Evolutionary conservation across 202 grass and related monocot species (phyloP).

Genomic region (Saccharum hybrid): DNA sequence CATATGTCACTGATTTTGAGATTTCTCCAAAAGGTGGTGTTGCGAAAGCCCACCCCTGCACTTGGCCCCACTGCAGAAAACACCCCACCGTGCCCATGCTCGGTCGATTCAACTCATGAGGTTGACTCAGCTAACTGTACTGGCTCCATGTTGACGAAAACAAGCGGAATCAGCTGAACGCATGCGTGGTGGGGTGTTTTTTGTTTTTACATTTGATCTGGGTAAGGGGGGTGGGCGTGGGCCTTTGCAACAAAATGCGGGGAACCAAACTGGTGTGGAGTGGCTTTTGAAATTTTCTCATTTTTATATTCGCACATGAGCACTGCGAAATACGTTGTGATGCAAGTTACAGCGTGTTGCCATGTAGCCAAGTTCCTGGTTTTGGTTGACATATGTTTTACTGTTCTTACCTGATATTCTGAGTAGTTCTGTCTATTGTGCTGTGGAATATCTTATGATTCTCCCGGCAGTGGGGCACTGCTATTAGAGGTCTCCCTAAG

Average conservation of each 20-base stretch:
- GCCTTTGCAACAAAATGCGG: background rate
- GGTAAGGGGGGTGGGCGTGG: background rate
- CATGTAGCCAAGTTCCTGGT: background rate
- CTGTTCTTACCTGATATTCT: background rate
- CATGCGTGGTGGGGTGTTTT: background rate
- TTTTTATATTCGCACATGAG: background rate
- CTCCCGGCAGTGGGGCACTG: no score
- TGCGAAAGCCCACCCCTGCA: background rate
- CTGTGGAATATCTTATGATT: background rate
- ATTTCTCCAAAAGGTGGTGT: background rate
- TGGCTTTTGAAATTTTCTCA: background rate
- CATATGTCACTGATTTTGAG: background rate
- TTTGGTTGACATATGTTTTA: conserved; percentile 4
- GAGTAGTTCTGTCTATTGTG: background rate
- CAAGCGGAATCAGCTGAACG: background rate
- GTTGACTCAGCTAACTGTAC: background rate
- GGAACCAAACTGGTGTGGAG: background rate
- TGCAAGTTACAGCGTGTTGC: background rate
- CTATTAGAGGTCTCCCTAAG: no score
- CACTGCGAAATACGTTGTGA: background rate
- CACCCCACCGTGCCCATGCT: background rate
- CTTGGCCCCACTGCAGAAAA: background rate
- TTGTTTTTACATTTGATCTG: background rate
- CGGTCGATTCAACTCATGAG: background rate
- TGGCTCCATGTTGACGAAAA: background rate